Conservation (phyloP, 148 eudicot genomes). For the Hydrangea macrophylla region DNA sequence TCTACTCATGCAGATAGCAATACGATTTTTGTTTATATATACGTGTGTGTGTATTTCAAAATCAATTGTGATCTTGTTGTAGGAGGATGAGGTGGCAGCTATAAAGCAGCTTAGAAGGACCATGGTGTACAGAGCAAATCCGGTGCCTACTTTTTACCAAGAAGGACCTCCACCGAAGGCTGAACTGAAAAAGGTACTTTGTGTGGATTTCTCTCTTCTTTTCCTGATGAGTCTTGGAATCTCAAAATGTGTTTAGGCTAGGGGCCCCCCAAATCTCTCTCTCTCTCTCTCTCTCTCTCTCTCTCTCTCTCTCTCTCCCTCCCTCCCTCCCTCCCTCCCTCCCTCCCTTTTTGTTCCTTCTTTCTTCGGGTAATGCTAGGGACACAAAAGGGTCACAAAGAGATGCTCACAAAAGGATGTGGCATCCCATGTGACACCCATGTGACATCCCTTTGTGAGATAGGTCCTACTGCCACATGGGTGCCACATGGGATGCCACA, state of each 20-base stretch:
- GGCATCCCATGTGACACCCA: no score
- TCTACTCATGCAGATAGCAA: background rate
- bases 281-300: no score
- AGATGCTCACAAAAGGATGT: no score
- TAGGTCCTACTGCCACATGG: no score
- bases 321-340: no score
- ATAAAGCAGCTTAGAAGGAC: conserved; percentile 76
- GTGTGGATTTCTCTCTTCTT: background rate
- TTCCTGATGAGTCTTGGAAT: background rate
- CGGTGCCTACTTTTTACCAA: conserved; percentile 83
- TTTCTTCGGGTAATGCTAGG: no score
- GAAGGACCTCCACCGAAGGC: conserved; percentile 90
- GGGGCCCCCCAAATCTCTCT: background rate
- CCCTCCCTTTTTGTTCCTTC: no score
- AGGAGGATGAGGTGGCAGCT: conserved; percentile 89
- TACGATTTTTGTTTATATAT: background rate
- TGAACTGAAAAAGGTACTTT: conserved; percentile 84
- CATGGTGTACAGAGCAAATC: conserved; percentile 79
- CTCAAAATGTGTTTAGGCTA: background rate
- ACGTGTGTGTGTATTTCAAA: no score
- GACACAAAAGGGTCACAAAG: no score
- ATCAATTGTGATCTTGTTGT: background rate
- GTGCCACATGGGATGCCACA: no score
- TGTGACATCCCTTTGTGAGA: no score
- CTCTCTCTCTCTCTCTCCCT: no score